Conservation (phyloP, 208 protist species). For the Leishmania major region DNA sequence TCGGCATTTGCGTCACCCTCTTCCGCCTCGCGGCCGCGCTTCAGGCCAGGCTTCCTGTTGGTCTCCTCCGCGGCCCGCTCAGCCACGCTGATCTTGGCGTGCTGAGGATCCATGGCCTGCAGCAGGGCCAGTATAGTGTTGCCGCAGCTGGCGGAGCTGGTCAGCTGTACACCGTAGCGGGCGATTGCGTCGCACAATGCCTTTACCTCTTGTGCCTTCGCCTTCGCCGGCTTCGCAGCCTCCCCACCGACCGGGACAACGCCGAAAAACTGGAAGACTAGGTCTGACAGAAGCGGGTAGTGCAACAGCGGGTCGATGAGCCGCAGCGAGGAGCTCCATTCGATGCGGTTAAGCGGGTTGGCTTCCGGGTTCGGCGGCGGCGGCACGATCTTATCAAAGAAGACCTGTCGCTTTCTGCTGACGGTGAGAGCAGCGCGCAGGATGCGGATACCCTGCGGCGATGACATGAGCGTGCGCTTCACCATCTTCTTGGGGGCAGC, state of each 20-base stretch:
- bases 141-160: constrained; percentile 50
- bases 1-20: constrained; percentile 19
- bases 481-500: constrained; percentile 10
- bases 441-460: constrained; percentile 52
- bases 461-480: constrained; percentile 31
- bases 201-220: constrained; percentile 59
- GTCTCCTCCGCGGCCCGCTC: constrained; percentile 25
- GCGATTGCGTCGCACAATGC: constrained; percentile 61
- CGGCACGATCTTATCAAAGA: constrained; percentile 55
- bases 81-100: constrained; percentile 20
- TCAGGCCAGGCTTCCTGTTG: constrained; percentile 27
- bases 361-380: constrained; percentile 20
- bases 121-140: constrained; percentile 62
- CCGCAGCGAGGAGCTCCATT: constrained; percentile 29
- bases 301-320: constrained; percentile 64
- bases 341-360: constrained; percentile 27
- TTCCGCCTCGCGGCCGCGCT: constrained; percentile 42
- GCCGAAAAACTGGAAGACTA: constrained; percentile 73
- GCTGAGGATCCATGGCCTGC: constrained; percentile 51
- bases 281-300: constrained; percentile 45
- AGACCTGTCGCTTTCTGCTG: constrained; percentile 45
- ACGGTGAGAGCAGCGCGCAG: constrained; percentile 48
- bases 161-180: constrained; percentile 53
- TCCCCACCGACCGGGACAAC: constrained; percentile 23
- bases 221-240: constrained; percentile 16